Base-by-base conservation (phyloP, 176 grass and related monocot genomes). In the Themeda triandra region DNA sequence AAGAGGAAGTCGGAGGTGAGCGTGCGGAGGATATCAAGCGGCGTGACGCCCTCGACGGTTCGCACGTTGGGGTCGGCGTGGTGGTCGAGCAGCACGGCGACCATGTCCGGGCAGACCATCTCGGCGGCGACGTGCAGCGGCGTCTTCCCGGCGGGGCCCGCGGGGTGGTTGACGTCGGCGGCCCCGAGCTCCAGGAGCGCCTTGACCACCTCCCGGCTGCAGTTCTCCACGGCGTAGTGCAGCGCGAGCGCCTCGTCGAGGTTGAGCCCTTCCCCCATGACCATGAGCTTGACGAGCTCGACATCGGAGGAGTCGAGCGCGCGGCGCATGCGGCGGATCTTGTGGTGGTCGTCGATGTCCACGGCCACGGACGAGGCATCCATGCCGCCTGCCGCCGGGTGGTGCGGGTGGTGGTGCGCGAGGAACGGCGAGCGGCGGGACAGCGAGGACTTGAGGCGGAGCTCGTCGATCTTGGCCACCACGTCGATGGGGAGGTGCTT, bases 91-190 rank as follows among this genome's bases (percentile, higher is more conserved):
- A 99, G 88, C 69, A 99, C 97, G 42, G 97, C 97, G 0, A 99
- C 97, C 97, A 99, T 99, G 91, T 99, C 97, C 1, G 97, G 97
- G 88, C 93, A 96, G 25, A 99, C 97, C 97, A 99, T 99, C 89
- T 99, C 97, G 19, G 97, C 97, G 0, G 97, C 97, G 15, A 99
- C 86, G 86, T 99, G 97, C 28, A 99, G 90, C 6, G 97, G 97
- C 19, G 97, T 99, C 84, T 94, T 96, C 33, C 97, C 93, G 0
- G 97, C 88, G 0, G 97, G 97, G 0, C 97, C 93, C 0, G 97
- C 97, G 2, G 97, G 87, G 77, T 92, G 92, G 88, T 99, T 99
- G 37, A 99, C 97, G 80, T 99, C 90, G 15, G 93, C 97, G 14
- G 97, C 97, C 25, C 97, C 97, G 13, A 99, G 93, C 87, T 99